Evolutionary conservation across 73 alveolate genomes (phyloP), one percentile per base, ranked within the genome.

Genomic region (Paramecium primaurelia): DNA sequence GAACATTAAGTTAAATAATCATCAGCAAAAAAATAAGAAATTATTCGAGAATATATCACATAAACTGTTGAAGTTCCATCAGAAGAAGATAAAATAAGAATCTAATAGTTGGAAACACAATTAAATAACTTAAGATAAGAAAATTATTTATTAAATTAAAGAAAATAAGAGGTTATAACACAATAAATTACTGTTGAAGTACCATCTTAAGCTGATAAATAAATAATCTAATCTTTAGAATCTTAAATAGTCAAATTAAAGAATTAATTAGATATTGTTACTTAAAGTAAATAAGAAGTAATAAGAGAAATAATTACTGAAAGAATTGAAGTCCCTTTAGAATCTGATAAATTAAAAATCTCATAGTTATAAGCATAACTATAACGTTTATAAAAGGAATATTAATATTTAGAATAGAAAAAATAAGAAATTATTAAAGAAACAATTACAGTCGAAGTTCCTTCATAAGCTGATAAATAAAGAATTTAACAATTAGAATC

Each of bases 371-470:
- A 77, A 40, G 3, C 1, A 32, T 12, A 71, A 9, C 40, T 71
- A 6, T 8, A 71, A 71, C 30, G 40, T 25, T 30, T 71, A 30
- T 7, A 34, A 8, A 30, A 16, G 30, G 47, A 28, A 11, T 71
- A 71, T 38, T 9, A 71, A 25, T 32, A n/a, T 71, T 38, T 71
- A 32, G 26, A 34, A 25, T 28, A 71, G 40, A 71, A 71, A 71
- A 71, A 71, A 71, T 71, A 71, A 30, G 86, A 77, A 77, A 59
- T 77, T 16, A 77, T 77, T 40, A 40, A 11, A 77, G 89, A 77
- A 77, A 42, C 69, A 16, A 59, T 77, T 6, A 71, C 47, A 4
- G 34, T 71, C 30, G 86, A 71, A 28, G 89, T 77, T 34, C 40
- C 89, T 1, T 77, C 89, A 4, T 10, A 77, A 40, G 37, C 28